Evolutionary conservation across 176 grass and related monocot species (phyloP).

Genomic region (Oryza punctata): DNA sequence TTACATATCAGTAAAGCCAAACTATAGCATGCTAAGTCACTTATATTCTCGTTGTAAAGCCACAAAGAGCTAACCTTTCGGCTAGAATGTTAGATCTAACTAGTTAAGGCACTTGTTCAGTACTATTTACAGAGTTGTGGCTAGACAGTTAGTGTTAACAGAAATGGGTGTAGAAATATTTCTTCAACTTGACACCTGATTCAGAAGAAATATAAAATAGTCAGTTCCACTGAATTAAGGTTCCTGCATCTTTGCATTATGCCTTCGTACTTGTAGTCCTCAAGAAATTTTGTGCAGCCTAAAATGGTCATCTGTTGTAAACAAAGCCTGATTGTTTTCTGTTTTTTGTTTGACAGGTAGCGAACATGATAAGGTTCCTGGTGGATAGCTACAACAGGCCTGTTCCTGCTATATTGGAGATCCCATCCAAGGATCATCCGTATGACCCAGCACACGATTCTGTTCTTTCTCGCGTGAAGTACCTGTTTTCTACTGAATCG

Average conservation of each 20-base stretch:
- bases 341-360: slow-evolving; percentile 47
- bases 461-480: slow-evolving; percentile 74
- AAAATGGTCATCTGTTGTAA: neutral
- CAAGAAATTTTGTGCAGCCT: neutral
- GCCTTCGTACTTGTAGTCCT: neutral
- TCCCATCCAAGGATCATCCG: slow-evolving; percentile 92
- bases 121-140: neutral
- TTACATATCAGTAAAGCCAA: neutral
- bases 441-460: slow-evolving; percentile 83
- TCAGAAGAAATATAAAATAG: neutral
- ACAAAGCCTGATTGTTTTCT: neutral
- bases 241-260: neutral
- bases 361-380: slow-evolving; percentile 85
- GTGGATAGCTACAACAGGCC: slow-evolving; percentile 90
- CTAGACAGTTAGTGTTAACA: neutral
- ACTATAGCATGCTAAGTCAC: neutral
- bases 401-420: slow-evolving; percentile 83
- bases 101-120: neutral
- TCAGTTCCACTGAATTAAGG: neutral
- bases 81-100: neutral
- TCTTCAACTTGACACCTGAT: neutral
- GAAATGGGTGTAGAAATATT: neutral
- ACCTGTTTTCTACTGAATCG: slow-evolving; percentile 82
- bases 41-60: neutral
- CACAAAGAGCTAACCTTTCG: neutral